These are phyloP conservation scores for Tricladium varicosporioides DNA, from an alignment of 2,329 filamentous ascomycete genomes.

Conservation along the genomic window DNA sequence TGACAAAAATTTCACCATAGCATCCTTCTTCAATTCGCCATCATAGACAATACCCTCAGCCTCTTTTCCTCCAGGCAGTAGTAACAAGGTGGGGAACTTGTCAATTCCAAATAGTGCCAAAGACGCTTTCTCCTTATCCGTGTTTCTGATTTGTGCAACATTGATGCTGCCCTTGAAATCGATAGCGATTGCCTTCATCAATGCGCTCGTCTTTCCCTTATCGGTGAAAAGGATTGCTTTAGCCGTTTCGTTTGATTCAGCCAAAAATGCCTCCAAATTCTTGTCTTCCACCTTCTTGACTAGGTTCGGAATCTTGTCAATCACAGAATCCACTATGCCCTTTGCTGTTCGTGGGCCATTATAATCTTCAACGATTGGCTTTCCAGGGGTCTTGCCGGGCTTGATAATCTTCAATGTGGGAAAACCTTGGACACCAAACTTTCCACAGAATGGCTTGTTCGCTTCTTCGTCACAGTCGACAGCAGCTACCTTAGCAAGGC, in stretches of 20 bases:
- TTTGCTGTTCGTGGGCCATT: conserved; percentile 80
- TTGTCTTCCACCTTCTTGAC: conserved; percentile 80
- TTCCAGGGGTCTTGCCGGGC: conserved; percentile 76
- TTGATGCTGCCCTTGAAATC: conserved; percentile 81
- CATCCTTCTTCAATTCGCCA: conserved; percentile 81
- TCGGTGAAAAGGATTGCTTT: conserved; percentile 93
- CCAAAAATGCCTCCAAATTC: conserved; percentile 72
- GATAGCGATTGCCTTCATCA: conserved; percentile 82
- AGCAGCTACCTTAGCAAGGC: conserved; percentile 90
- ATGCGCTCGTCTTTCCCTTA: conserved; percentile 81
- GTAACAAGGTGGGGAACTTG: conserved; percentile 76
- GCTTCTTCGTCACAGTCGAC: conserved; percentile 91
- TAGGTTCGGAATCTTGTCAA: conserved; percentile 87
- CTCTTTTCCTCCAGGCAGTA: conserved; percentile 68
- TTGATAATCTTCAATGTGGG: conserved; percentile 92
- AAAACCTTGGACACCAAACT: conserved; percentile 89
- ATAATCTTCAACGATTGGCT: conserved; percentile 87
- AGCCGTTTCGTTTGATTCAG: conserved; percentile 62
- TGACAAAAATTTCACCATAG: conserved; percentile 78
- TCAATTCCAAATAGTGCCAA: conserved; percentile 73
- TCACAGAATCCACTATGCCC: conserved; percentile 80
- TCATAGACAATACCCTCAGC: conserved; percentile 70
- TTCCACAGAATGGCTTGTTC: conserved; percentile 85
- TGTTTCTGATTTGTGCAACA: conserved; percentile 73
- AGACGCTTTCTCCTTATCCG: conserved; percentile 69